Conservation (phyloP, 106 monocot species). For the Dendrobium officinale region DNA sequence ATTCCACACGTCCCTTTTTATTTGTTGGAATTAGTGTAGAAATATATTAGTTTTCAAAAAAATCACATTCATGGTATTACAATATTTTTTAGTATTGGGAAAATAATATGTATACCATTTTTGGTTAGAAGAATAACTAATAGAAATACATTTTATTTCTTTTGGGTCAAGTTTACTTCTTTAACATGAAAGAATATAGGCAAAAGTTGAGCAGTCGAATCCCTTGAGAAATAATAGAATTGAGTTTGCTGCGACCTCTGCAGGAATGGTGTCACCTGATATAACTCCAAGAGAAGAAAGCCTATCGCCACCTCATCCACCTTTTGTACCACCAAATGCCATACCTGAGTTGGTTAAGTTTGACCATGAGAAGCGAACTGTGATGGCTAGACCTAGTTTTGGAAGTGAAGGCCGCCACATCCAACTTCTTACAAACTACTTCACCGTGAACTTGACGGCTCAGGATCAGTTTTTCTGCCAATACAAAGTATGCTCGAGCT, state of each 20-base stretch:
- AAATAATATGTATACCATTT: too few relatives aligned
- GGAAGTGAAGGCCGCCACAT: slow-evolving; percentile 30
- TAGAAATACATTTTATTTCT: too few relatives aligned
- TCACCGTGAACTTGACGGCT: slow-evolving; percentile 18
- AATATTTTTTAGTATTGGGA: too few relatives aligned
- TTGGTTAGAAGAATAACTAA: too few relatives aligned
- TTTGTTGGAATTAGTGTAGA: too few relatives aligned
- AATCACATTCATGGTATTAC: too few relatives aligned
- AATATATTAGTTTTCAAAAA: too few relatives aligned
- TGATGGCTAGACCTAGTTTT: slow-evolving; percentile 33
- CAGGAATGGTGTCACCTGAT: not conserved
- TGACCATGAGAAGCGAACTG: slow-evolving; percentile 16
- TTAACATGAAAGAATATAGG: too few relatives aligned
- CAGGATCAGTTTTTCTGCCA: slow-evolving; percentile 35
- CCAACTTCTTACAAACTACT: slow-evolving; percentile 39
- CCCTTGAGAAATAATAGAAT: too few relatives aligned
- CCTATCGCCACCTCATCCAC: slow-evolving; percentile 1
- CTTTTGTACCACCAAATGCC: not conserved
- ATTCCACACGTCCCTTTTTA: too few relatives aligned
- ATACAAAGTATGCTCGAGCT: slow-evolving; percentile 34
- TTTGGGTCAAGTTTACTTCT: too few relatives aligned
- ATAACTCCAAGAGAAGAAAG: slow-evolving; percentile 1
- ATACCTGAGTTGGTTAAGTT: slow-evolving; percentile 8
- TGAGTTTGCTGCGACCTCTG: not conserved
- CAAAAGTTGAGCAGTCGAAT: too few relatives aligned